Evolutionary conservation across 306 rosid genomes (phyloP), one percentile per base, ranked within the genome.

Genomic region (Cotoneaster glaucophyllus): DNA sequence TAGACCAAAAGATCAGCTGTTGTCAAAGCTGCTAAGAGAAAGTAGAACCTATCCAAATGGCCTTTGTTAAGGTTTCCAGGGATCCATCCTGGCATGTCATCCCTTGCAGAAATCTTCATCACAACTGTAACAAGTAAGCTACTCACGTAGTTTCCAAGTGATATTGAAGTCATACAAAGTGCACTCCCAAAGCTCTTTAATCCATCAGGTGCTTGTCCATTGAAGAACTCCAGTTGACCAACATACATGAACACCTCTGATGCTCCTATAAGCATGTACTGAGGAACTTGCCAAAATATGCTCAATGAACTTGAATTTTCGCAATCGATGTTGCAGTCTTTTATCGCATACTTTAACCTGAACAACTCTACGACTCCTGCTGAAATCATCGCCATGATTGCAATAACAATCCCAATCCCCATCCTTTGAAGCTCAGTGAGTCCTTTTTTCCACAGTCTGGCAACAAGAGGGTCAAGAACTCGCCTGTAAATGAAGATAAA

Each of bases 221-320:
- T 92, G 70, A 92, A 92, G 82, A 92, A 92, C 77, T 92, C 96
- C 11, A 92, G 67, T 63, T 91, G 97, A 15, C 90, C 93, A 4
- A 91, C 97, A 67, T 91, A 91, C 97, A 91, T 91, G 84, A 92
- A 86, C 57, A 92, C 96, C 57, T 92, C 97, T 2, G 96, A 92
- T 48, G 97, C 96, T 22, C 97, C 97, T 14, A 90, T 75, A 0
- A 92, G 84, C 1, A 87, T 81, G 45, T 88, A 92, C 26, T 92
- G 97, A 17, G 97, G 97, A 6, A 81, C 80, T 77, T 92, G 96
- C 96, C 97, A 92, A 43, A 90, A 88, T 32, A 90, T 92, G 77
- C 88, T 86, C 1, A 89, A 6, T 7, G 96, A 84, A 73, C 96
- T 89, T 24, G 89, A 71, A 59, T 71, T 80, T 28, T 84, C 85